Conservation (phyloP, 768 basidiomycete genomes). For the button mushroom (Agaricus bisporus) region DNA sequence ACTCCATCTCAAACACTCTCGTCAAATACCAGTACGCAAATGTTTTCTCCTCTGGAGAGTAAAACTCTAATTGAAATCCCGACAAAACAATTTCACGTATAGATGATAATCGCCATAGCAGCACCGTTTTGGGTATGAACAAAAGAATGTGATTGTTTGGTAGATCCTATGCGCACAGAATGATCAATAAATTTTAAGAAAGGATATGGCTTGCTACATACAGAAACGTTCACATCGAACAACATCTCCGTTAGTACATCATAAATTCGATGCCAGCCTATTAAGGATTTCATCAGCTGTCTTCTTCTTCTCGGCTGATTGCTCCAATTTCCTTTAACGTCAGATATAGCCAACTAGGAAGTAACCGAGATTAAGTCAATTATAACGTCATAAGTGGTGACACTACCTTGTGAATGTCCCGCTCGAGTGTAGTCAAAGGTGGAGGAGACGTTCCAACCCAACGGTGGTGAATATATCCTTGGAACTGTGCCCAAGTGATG, state of each 20-base stretch:
- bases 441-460: constrained; percentile 30
- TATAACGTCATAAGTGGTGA: neutral
- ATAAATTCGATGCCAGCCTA: constrained; percentile 65
- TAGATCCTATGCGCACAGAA: constrained; percentile 19
- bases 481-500: constrained; percentile 36
- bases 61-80: constrained; percentile 74
- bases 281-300: constrained; percentile 53
- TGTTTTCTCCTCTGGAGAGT: constrained; percentile 57
- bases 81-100: constrained; percentile 67
- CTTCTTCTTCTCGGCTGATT: constrained; percentile 67
- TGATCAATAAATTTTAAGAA: neutral
- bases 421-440: constrained; percentile 36
- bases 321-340: constrained; percentile 56
- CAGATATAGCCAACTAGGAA: constrained; percentile 48
- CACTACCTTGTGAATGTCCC: constrained; percentile 35
- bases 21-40: constrained; percentile 74
- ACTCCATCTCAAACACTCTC: constrained; percentile 50
- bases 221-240: constrained; percentile 23
- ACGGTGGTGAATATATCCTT: constrained; percentile 23
- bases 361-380: constrained; percentile 4
- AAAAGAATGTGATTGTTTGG: constrained; percentile 27
- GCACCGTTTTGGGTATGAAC: constrained; percentile 40
- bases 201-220: constrained; percentile 14
- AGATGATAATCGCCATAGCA: constrained; percentile 53
- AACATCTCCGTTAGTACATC: constrained; percentile 33